Evolutionary conservation across 441 rosid genomes (phyloP), one percentile per base, ranked within the genome.

Genomic region (Erodium trifolium): DNA sequence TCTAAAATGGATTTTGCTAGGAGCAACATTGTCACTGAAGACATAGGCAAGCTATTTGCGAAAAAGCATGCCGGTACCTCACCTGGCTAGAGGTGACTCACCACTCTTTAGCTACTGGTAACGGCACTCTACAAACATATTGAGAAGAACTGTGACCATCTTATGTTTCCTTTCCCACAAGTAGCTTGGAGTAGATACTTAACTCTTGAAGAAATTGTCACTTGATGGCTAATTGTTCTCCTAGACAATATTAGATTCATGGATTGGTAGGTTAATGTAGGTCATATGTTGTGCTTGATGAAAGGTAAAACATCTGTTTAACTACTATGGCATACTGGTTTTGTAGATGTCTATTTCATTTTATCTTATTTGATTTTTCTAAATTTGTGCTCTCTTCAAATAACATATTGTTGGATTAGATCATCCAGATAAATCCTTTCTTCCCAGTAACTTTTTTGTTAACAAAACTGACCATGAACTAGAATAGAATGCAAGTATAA

Each of bases 11-110:
- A n/a, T 37, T 70, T 53, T 70, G 45, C 68, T 82, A 92, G 98
- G 96, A 90, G 93, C 83, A 92, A 92, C 73, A 80, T 92, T 78
- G 98, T 90, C 63, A 92, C 98, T 12, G 98, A 90, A 77, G 98
- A 92, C 80, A 77, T 92, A 9, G 79, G 90, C 82, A 88, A 79
- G 85, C 83, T 92, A 77, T 92, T 92, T 74, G 91, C 87, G 23
- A 81, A 75, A 66, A 84, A 72, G 76, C 82, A 80, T 9, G 76
- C 82, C 16, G 90, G 82, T n/a, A 62, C 80, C 65, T 71, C 82
- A 67, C 65, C 80, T 72, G 51, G 68, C 12, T 79, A 75, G 67
- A 45, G 3, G 5, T 68, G 68, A 60, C 66, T 66, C 59, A 41
- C 53, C 31, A 45, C 43, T 23, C 41, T 49, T 27, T 68, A 70